Percentiles rank a stretch among this genome's conserved stretches.
These are phyloP conservation scores for Clathrus columnatus DNA, from an alignment of 768 basidiomycete genomes.

Conservation along the genomic window DNA sequence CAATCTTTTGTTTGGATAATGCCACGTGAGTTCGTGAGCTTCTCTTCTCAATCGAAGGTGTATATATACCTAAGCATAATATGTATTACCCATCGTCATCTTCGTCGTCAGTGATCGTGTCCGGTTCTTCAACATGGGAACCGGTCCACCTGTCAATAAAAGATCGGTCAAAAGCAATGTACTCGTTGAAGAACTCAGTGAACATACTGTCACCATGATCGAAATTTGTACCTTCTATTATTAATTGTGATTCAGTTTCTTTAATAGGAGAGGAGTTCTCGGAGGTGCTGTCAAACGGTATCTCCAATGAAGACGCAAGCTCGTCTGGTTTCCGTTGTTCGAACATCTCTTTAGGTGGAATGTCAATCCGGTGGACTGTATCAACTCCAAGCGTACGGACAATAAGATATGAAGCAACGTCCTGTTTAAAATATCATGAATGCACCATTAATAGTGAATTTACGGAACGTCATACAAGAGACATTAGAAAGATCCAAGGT, in stretches of 20 bases:
- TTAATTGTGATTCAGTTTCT: no score
- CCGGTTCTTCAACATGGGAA: background rate
- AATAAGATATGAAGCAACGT: constrained; percentile 73
- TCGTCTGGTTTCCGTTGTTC: constrained; percentile 22
- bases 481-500: constrained; percentile 50
- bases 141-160: background rate
- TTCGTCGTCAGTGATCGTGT: background rate
- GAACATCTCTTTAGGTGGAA: constrained; percentile 52
- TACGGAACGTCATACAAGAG: constrained; percentile 43
- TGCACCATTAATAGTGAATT: no score
- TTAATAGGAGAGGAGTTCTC: background rate
- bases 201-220: background rate
- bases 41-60: no score
- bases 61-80: no score
- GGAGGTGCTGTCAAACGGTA: background rate
- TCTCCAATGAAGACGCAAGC: constrained; percentile 13
- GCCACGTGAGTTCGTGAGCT: no score
- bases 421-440: constrained; percentile 34
- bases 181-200: background rate
- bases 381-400: constrained; percentile 70
- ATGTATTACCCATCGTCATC: background rate
- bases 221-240: background rate
- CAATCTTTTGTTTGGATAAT: no score
- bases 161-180: no score
- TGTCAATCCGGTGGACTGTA: constrained; percentile 31